Conservation (phyloP, 2,329 filamentous ascomycete species). For the Dactylonectria macrodidyma region DNA sequence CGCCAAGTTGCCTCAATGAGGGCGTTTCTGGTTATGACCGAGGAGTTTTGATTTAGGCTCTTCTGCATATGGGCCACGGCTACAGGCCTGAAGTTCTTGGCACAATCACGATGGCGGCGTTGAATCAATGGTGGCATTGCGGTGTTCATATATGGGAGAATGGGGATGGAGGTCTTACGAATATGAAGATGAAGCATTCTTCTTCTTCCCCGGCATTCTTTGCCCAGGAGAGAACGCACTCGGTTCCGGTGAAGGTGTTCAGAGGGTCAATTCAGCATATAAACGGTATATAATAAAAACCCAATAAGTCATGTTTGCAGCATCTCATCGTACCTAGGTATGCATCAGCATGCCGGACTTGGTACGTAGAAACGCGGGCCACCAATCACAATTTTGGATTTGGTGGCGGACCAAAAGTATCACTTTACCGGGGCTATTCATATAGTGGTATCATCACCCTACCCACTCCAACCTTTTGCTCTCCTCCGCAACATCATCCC, state of each 20-base stretch:
- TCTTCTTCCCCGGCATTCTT: conserved; percentile 19
- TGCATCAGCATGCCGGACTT: neutral
- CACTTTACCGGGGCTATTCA: conserved; percentile 43
- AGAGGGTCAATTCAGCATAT: conserved; percentile 22
- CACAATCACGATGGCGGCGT: conserved; percentile 49
- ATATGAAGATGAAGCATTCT: conserved; percentile 25
- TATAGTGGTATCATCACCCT: conserved; percentile 40
- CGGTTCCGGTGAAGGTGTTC: conserved; percentile 23
- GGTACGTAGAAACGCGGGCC: neutral
- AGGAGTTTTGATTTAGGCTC: conserved; percentile 44
- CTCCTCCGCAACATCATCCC: conserved; percentile 30
- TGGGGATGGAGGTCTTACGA: conserved; percentile 23
- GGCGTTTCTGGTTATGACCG: conserved; percentile 26
- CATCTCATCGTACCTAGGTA: neutral
- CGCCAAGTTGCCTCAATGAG: conserved; percentile 39
- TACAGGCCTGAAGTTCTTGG: conserved; percentile 40
- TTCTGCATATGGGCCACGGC: conserved; percentile 40
- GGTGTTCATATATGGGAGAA: conserved; percentile 41
- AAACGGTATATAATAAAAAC: conserved; percentile 25
- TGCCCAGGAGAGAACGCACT: conserved; percentile 32
- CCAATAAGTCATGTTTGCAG: conserved; percentile 1
- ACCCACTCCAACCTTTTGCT: conserved; percentile 37
- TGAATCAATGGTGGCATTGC: conserved; percentile 41
- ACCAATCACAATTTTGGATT: conserved; percentile 37
- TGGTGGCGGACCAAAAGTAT: conserved; percentile 35